Conservation (phyloP, 768 basidiomycete species). For the Boletus rubescentipes region DNA sequence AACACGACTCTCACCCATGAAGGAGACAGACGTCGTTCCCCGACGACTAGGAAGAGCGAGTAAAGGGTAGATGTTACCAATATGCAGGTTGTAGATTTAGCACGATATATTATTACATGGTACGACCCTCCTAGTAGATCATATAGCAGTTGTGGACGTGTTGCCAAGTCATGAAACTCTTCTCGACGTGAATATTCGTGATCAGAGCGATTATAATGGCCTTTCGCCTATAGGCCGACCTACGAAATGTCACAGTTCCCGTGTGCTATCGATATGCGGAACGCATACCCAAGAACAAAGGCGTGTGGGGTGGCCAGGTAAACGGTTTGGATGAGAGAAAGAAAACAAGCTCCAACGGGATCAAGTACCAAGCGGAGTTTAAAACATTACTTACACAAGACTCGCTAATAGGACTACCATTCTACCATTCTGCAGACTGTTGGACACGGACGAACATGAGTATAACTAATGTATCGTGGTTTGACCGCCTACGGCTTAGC, state of each 20-base stretch:
- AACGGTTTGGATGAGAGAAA: conserved; percentile 32
- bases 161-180: conserved; percentile 89
- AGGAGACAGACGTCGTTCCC: conserved; percentile 51
- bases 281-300: conserved; percentile 54
- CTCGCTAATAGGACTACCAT: too few relatives aligned
- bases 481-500: conserved; percentile 21
- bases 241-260: conserved; percentile 39
- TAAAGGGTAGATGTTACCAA: conserved; percentile 15
- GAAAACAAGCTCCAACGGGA: neutral
- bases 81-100: neutral
- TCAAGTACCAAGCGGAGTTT: conserved; percentile 26
- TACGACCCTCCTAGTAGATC: neutral
- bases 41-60: conserved; percentile 36
- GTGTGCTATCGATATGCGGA: conserved; percentile 53
- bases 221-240: conserved; percentile 50
- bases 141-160: conserved; percentile 28
- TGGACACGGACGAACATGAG: conserved; percentile 7
- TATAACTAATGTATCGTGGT: conserved; percentile 17
- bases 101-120: neutral
- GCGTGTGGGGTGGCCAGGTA: conserved; percentile 47
- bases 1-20: conserved; percentile 64
- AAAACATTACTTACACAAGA: conserved; percentile 3
- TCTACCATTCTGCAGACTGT: neutral
- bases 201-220: conserved; percentile 87
- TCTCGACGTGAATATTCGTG: conserved; percentile 64